Base-by-base conservation (phyloP, 169 alveolate species). In the Plasmodium fragile region DNA sequence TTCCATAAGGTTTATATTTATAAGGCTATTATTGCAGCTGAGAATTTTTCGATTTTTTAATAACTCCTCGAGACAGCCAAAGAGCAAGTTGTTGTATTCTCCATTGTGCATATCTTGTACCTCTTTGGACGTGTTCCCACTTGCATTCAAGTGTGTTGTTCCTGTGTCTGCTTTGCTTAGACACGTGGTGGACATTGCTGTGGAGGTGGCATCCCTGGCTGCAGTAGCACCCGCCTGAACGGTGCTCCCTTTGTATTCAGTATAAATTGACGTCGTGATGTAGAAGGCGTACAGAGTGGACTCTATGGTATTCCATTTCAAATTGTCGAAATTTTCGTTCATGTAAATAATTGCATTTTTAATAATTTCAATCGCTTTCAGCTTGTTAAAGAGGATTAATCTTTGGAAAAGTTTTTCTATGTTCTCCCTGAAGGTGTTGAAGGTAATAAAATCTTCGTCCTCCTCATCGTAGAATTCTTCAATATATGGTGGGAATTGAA, bases 1-100 rank as follows among this genome's bases (percentile, higher is more conserved):
- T 59, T 89, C 94, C 94, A 89, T 89, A 7, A 89, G 81, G 81
- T 89, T 89, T n/a, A 78, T 77, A 22, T 89, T 89, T n/a, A 89
- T 89, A 89, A 78, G 90, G 81, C 71, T n/a, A 55, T 89, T 89
- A 22, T 16, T 89, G 22, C 82, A 78, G 52, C 78, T 89, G 41
- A 89, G 52, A 11, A 89, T 89, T 89, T 89, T 79, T 41, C 90
- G 2, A 10, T 89, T 89, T 89, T 89, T 89, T 30, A 89, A 8
- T 79, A 89, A 89, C 45, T 89, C 94, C 32, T 69, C 81, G 43
- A 89, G 81, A 49, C 94, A 89, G 16, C 65, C 85, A 65, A 41
- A 79, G 13, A 89, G 75, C 52, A 89, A 41, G 32, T 79, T 52
- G 28, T 79, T 89, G 34, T 89, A 89, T 28, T 53, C 89, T 11